Percentiles rank a stretch among this genome's conserved stretches.
phyloP scores from a whole-genome alignment of 2,329 filamentous ascomycete genomes.

The Cladophialophora exuberans region DNA sequence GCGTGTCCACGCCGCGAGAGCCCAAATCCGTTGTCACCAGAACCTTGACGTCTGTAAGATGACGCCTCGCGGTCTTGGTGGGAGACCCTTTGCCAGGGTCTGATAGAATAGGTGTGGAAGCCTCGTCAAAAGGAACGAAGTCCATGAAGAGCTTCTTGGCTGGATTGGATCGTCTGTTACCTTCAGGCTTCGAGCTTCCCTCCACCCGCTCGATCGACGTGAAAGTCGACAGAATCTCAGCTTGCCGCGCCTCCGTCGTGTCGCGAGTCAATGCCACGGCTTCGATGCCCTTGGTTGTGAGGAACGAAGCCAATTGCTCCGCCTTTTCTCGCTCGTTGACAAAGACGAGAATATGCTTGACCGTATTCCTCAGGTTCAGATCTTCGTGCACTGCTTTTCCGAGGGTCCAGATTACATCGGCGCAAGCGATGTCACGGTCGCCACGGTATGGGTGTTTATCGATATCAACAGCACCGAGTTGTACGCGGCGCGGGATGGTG shows the following conservation, averaged over 20 bases:
- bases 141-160: slow-evolving; percentile 34
- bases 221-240: slow-evolving; percentile 76
- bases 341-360: slow-evolving; percentile 90
- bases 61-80: slow-evolving; percentile 47
- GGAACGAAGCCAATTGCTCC: slow-evolving; percentile 75
- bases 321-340: slow-evolving; percentile 95
- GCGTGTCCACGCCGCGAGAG: slow-evolving; percentile 89
- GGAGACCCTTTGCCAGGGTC: slow-evolving; percentile 27
- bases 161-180: slow-evolving; percentile 20
- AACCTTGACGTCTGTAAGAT: slow-evolving; percentile 78
- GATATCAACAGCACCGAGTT: slow-evolving; percentile 90
- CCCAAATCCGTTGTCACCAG: slow-evolving; percentile 93
- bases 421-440: slow-evolving; percentile 90
- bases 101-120: slow-evolving; percentile 40
- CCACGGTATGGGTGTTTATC: slow-evolving; percentile 90
- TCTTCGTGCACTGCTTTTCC: slow-evolving; percentile 74
- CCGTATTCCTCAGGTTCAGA: slow-evolving; percentile 48
- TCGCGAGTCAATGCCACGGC: slow-evolving; percentile 85
- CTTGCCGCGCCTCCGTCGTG: slow-evolving; percentile 74
- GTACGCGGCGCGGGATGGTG: slow-evolving; percentile 90
- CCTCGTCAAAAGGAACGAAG: slow-evolving; percentile 45
- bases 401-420: slow-evolving; percentile 92
- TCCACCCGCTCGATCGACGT: slow-evolving; percentile 49
- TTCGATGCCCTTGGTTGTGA: slow-evolving; percentile 83
- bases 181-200: slow-evolving; percentile 25